Evolutionary conservation across 441 rosid species (phyloP).

Genomic region (Jatropha multifida): DNA sequence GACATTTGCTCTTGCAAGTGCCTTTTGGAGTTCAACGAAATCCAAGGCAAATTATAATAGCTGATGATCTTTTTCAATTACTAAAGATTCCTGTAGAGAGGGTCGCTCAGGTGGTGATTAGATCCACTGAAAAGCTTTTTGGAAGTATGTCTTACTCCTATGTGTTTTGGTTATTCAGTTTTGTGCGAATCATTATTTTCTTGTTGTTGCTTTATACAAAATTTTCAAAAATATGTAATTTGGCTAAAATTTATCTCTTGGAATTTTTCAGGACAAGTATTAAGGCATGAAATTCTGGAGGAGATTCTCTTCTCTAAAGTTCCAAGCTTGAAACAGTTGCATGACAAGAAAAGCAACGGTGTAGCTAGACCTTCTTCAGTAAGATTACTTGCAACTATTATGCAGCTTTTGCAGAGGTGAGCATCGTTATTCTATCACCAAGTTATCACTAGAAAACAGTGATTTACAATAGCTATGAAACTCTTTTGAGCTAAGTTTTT

Average conservation of each 20-base stretch:
- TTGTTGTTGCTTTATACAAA: background rate
- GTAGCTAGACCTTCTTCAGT: conserved; percentile 47
- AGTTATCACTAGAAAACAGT: background rate
- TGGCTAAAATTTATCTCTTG: conserved; percentile 23
- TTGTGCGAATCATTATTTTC: conserved; percentile 9
- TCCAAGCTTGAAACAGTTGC: conserved; percentile 82
- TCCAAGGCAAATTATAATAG: conserved; percentile 86
- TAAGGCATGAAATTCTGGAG: conserved; percentile 80
- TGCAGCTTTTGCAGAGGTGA: conserved; percentile 73
- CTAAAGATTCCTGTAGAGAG: conserved; percentile 69
- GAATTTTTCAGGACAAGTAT: conserved; percentile 61
- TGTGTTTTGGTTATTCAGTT: conserved; percentile 1
- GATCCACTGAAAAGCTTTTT: conserved; percentile 76
- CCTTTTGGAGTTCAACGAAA: conserved; percentile 74
- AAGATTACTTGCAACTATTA: conserved; percentile 53
- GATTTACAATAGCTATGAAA: background rate
- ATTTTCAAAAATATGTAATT: conserved; percentile 1
- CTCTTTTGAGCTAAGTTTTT: background rate
- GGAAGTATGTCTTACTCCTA: conserved; percentile 68
- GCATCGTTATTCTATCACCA: conserved; percentile 10
- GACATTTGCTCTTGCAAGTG: conserved; percentile 85
- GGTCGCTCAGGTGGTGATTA: conserved; percentile 65
- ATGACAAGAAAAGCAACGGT: conserved; percentile 43
- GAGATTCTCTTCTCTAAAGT: conserved; percentile 58
- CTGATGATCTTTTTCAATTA: conserved; percentile 87